phyloP scores from a whole-genome alignment of 768 basidiomycete species.

The Phylloporus sp. region DNA sequence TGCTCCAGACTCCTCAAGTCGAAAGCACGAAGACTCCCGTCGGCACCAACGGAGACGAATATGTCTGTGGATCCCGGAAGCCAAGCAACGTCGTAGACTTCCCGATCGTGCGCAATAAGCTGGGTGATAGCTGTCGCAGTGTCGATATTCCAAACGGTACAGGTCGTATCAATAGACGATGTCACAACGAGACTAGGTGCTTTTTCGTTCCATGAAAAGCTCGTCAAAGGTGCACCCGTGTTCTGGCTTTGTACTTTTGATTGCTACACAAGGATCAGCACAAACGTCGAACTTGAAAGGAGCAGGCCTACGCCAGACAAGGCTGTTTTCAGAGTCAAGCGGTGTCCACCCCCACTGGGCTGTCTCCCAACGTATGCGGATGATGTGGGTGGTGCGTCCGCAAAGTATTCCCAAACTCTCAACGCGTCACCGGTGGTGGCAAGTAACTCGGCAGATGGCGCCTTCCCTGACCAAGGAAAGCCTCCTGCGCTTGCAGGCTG shows the following conservation, averaged over 20 bases:
- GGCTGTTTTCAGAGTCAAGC: constrained; percentile 66
- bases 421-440: constrained; percentile 94
- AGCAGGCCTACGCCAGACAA: constrained; percentile 66
- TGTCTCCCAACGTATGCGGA: constrained; percentile 71
- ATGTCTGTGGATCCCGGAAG: constrained; percentile 92
- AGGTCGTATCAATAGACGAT: constrained; percentile 97
- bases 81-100: constrained; percentile 99
- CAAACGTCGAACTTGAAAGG: background rate
- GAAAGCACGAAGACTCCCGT: constrained; percentile 93
- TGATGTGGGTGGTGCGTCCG: constrained; percentile 53
- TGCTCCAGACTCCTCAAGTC: constrained; percentile 95
- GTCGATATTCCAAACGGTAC: constrained; percentile 98
- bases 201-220: constrained; percentile 97
- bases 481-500: constrained; percentile 70
- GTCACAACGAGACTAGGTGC: constrained; percentile 89
- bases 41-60: constrained; percentile 97
- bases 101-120: constrained; percentile 93
- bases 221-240: constrained; percentile 87
- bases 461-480: constrained; percentile 66
- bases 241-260: constrained; percentile 85
- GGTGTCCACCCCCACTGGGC: constrained; percentile 52
- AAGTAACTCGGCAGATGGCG: constrained; percentile 67
- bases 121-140: constrained; percentile 92
- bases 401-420: constrained; percentile 84
- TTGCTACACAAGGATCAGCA: constrained; percentile 45